Evolutionary conservation across 2,329 filamentous ascomycete genomes (phyloP), one percentile per base, ranked within the genome.

Genomic region (Zalaria obscura): DNA sequence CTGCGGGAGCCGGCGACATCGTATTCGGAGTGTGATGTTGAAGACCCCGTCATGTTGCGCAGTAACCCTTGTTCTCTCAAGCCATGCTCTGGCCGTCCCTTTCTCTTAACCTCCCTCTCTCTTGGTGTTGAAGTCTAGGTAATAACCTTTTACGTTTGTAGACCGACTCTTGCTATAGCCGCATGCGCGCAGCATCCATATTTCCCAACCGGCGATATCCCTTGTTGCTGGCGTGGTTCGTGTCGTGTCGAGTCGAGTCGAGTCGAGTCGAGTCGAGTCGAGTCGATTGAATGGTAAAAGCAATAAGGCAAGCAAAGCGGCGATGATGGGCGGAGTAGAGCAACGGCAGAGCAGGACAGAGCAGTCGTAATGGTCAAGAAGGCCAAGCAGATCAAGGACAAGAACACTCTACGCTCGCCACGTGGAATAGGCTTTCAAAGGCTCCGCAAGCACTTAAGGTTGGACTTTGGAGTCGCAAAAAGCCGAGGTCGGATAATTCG

Each of bases 1-100:
- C 53, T 55, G 28, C 58, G 52, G 26, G 45, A 42, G 8, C 38
- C 43, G 18, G 18, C 11, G 9, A 40, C 38, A 27, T 39, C 42
- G 25, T 18, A 18, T 18, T 18, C 42, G 28, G 39, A 36, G 33
- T 31, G 45, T 41, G 18, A 26, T 35, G 31, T 36, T 18, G 18
- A 18, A 18, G 18, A 18, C 18, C 18, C 18, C 18, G 36, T 40
- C 26, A 32, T 36, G 5, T 29, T 37, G 9, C 28, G 38, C 26
- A 35, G 18, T 9, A 29, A 37, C 27, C 25, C n/a, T 26, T 28
- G 26, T 29, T 38, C 28, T 28, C 36, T 28, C 42, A 47, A 44
- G 34, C 33, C 26, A 31, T 18, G 11, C 38, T 40, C 39, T 28
- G 29, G 26, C 33, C 9, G 11, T 32, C 32, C 11, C 27, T 35